Conservation (phyloP, 2,329 filamentous ascomycete genomes). For the Fusarium solani-melongenae region DNA sequence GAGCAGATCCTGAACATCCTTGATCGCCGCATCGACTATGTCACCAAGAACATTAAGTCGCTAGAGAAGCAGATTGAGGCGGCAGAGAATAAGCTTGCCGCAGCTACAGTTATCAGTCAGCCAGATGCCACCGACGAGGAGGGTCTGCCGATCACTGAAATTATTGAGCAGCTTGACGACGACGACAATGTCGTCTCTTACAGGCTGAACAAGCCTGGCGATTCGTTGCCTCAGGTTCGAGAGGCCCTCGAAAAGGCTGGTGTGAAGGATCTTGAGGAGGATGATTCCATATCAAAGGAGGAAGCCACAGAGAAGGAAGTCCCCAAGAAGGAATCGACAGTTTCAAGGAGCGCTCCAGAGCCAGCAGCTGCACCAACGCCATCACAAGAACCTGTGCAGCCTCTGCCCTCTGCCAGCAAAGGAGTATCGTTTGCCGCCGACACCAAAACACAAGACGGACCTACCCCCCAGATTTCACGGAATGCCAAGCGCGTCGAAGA, state of each 20-base stretch:
- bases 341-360: neutral
- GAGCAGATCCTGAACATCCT: constrained; percentile 68
- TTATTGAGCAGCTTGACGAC: constrained; percentile 91
- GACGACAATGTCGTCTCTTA: constrained; percentile 84
- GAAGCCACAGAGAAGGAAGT: neutral
- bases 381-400: constrained; percentile 1
- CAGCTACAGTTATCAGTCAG: constrained; percentile 68
- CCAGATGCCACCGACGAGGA: constrained; percentile 74
- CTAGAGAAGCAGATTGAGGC: constrained; percentile 78
- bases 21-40: constrained; percentile 86
- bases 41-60: constrained; percentile 80
- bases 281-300: constrained; percentile 15
- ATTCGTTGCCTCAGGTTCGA: constrained; percentile 73
- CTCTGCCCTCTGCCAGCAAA: constrained; percentile 56
- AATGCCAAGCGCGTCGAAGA: constrained; percentile 63
- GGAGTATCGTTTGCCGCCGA: constrained; percentile 73
- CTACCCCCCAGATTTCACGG: constrained; percentile 49
- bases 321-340: neutral
- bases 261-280: constrained; percentile 59
- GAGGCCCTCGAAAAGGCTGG: constrained; percentile 84
- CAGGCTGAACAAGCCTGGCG: constrained; percentile 73
- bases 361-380: constrained; percentile 7
- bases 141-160: constrained; percentile 85
- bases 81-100: constrained; percentile 76
- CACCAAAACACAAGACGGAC: constrained; percentile 60